Evolutionary conservation across 495 filamentous ascomycete species (phyloP).

Genomic region (Hypoxylon fuscum): DNA sequence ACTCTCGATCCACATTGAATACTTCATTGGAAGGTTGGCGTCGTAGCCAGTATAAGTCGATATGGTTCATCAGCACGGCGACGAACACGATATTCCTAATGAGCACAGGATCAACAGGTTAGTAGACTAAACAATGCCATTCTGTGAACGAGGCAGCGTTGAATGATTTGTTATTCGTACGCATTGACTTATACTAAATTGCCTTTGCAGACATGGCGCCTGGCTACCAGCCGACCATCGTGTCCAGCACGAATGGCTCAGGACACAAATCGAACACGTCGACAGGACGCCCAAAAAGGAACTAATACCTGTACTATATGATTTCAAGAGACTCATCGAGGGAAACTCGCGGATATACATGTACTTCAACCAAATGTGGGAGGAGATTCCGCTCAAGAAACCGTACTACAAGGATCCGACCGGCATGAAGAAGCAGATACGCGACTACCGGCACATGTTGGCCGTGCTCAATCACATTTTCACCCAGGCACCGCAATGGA

Average conservation of each 20-base stretch:
- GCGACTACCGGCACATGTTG: slow-evolving; percentile 72
- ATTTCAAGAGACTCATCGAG: slow-evolving; percentile 61
- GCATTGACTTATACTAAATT: no score
- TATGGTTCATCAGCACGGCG: slow-evolving; percentile 57
- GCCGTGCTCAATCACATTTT: slow-evolving; percentile 70
- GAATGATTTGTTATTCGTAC: no score
- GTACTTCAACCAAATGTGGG: slow-evolving; percentile 70
- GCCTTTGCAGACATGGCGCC: slow-evolving; percentile 49
- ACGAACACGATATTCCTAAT: slow-evolving; percentile 55
- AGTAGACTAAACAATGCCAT: slow-evolving; percentile 15
- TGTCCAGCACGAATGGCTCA: slow-evolving; percentile 60
- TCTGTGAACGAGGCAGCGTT: no score
- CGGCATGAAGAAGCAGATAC: slow-evolving; percentile 64
- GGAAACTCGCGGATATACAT: slow-evolving; percentile 56
- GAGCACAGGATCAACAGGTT: slow-evolving; percentile 51
- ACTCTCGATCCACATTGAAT: slow-evolving; percentile 8
- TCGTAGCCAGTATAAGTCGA: slow-evolving; percentile 24
- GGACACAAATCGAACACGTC: slow-evolving; percentile 54
- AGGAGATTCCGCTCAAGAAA: slow-evolving; percentile 66
- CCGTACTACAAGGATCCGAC: slow-evolving; percentile 70
- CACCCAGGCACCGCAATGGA: slow-evolving; percentile 69
- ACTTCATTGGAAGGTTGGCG: slow-evolving; percentile 12
- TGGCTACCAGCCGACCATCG: slow-evolving; percentile 66
- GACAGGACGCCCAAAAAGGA: slow-evolving; percentile 51
- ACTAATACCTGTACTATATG: slow-evolving; percentile 56